phyloP scores from a whole-genome alignment of 257 asterid species.

The Scutellaria galericulata region DNA sequence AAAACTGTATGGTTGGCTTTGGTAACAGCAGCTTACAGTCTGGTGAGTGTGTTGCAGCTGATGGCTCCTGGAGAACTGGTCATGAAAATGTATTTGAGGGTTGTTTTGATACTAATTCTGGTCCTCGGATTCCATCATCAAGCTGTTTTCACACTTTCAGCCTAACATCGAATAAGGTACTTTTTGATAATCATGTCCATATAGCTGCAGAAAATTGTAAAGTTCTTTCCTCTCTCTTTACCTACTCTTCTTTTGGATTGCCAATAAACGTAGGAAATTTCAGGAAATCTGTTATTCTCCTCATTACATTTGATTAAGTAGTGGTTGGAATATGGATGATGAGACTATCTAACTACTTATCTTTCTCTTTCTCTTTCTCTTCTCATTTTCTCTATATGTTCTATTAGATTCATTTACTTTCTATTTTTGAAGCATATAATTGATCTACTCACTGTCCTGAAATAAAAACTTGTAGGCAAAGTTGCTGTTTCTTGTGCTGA shows the following conservation, averaged over 20 bases:
- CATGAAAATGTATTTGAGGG: conserved; percentile 52
- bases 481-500: not conserved
- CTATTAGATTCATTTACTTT: too few relatives aligned
- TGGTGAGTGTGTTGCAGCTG: conserved; percentile 48
- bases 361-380: not conserved
- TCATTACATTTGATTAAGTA: conserved; percentile 1
- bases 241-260: conserved; percentile 6
- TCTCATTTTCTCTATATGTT: not conserved
- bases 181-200: not conserved
- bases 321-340: conserved; percentile 13
- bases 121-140: conserved; percentile 51
- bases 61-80: conserved; percentile 58
- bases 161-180: conserved; percentile 68
- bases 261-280: not conserved
- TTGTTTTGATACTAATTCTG: conserved; percentile 48
- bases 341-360: not conserved
- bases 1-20: conserved; percentile 53
- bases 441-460: not conserved
- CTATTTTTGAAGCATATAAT: not conserved
- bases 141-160: conserved; percentile 54
- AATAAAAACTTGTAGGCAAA: too few relatives aligned
- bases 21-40: conserved; percentile 48
- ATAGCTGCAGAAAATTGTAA: conserved; percentile 5
- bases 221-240: not conserved
- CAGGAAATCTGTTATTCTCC: conserved; percentile 1